phyloP scores from a whole-genome alignment of 2,329 filamentous ascomycete species.

The Colletotrichum sp. region DNA sequence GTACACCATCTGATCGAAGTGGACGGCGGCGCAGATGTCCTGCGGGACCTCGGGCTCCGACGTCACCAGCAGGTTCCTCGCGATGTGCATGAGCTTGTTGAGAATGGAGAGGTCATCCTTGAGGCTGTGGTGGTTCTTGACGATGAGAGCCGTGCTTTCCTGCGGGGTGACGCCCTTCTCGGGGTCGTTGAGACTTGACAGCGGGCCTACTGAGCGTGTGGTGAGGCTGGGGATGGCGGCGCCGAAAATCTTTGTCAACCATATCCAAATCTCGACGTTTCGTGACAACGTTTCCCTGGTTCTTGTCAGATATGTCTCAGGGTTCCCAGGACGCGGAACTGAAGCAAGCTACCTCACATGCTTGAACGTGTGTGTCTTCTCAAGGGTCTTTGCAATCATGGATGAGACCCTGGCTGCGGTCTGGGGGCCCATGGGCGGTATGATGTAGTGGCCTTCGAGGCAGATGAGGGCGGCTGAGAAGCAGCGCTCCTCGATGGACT shows the following conservation, averaged over 20 bases:
- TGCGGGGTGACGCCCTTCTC: conserved; percentile 63
- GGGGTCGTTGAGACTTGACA: conserved; percentile 57
- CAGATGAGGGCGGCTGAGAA: conserved; percentile 66
- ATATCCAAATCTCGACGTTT: conserved; percentile 71
- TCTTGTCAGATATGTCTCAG: conserved; percentile 14
- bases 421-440: conserved; percentile 61
- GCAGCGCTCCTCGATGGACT: conserved; percentile 68
- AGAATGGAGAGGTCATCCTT: conserved; percentile 68
- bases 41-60: conserved; percentile 69
- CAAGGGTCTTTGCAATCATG: conserved; percentile 65
- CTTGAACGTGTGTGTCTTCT: conserved; percentile 66
- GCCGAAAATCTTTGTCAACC: conserved; percentile 65
- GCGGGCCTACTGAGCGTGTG: conserved; percentile 61
- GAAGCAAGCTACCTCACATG: conserved; percentile 55
- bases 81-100: conserved; percentile 72
- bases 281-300: conserved; percentile 62
- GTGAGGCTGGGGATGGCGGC: conserved; percentile 66
- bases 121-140: conserved; percentile 64
- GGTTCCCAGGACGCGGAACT: background rate
- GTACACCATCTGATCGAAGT: conserved; percentile 70
- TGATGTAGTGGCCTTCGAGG: conserved; percentile 65
- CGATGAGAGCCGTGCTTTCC: conserved; percentile 66
- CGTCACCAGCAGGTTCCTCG: conserved; percentile 68
- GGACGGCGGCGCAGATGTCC: conserved; percentile 67
- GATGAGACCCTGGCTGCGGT: conserved; percentile 59